Base-by-base conservation (phyloP, 2,329 filamentous ascomycete species). In the Pestalotiopsis sp. region DNA sequence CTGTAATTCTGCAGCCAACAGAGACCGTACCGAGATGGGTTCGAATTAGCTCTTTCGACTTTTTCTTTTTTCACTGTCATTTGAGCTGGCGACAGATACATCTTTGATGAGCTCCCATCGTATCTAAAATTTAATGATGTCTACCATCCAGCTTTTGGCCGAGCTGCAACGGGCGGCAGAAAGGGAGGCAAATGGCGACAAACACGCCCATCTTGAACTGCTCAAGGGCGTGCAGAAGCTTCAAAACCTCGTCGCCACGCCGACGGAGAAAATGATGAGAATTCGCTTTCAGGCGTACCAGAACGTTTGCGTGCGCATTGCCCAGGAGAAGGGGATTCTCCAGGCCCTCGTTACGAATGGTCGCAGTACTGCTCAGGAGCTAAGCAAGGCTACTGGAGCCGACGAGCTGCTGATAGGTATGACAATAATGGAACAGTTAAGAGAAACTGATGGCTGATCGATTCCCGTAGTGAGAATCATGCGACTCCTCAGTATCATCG, bases 161-260 rank as follows among this genome's bases (percentile, higher is more conserved):
- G 38, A 65, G n/a, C 27, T 65, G 23, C 38, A 52, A 23, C 39
- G 31, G 13, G 23, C 23, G 0, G 62, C 41, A 4, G 36, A 65
- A n/a, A 36, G 62, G 9, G 62, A 65, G 9, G 62, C 62, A 2
- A n/a, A 65, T 20, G 62, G 62, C 41, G 62, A 65, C 62, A 52
- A 65, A 20, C 38, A 38, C n/a, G 62, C 62, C 20, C 62, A 52
- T 5, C 12, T 65, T 1, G 39, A 65, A 13, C 62, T 49, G 9
- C 62, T 65, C 62, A 52, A 39, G 4, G 62, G 62, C 38, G 20
- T 65, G 2, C 62, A 65, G 2, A 65, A n/a, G 39, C 62, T 65
- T 20, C 62, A 65, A 52, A 65, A 65, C n/a, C 7, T 36, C 13
- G 23, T 65, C n/a, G 27, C 62, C 11, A 65, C 39, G 7, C 62